phyloP scores from a whole-genome alignment of 257 asterid genomes.

The Jaltomata sinuosa region DNA sequence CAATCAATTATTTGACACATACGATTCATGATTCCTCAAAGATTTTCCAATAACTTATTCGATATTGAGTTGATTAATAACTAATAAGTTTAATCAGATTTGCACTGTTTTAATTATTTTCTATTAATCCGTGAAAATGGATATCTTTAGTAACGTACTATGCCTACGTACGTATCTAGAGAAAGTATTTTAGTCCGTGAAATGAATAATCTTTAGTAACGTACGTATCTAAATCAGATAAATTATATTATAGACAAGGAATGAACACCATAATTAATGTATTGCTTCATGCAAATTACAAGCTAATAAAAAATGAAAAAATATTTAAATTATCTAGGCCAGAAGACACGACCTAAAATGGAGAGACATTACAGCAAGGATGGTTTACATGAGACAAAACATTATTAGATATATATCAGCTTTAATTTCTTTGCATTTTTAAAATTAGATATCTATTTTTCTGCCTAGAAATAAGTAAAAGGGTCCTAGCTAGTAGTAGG shows the following conservation, averaged over 20 bases:
- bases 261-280: constrained; percentile 8
- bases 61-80: not conserved
- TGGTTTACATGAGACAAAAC: constrained; percentile 57
- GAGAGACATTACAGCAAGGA: constrained; percentile 21
- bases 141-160: not conserved
- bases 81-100: not conserved
- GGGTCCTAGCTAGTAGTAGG: not conserved
- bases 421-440: constrained; percentile 9
- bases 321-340: not conserved
- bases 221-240: not conserved
- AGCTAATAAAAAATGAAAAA: constrained; percentile 8
- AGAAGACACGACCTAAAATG: constrained; percentile 3
- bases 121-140: not conserved
- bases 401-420: constrained; percentile 19
- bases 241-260: not conserved
- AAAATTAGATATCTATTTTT: constrained; percentile 25
- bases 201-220: not conserved
- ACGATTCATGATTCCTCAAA: not conserved
- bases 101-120: not conserved
- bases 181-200: not conserved
- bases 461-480: constrained; percentile 16
- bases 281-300: constrained; percentile 23
- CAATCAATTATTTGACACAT: not conserved
- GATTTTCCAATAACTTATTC: not conserved
- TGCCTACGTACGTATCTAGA: not conserved